Base-by-base conservation (phyloP, 2,329 filamentous ascomycete species). In the Monosporascus sp. region DNA sequence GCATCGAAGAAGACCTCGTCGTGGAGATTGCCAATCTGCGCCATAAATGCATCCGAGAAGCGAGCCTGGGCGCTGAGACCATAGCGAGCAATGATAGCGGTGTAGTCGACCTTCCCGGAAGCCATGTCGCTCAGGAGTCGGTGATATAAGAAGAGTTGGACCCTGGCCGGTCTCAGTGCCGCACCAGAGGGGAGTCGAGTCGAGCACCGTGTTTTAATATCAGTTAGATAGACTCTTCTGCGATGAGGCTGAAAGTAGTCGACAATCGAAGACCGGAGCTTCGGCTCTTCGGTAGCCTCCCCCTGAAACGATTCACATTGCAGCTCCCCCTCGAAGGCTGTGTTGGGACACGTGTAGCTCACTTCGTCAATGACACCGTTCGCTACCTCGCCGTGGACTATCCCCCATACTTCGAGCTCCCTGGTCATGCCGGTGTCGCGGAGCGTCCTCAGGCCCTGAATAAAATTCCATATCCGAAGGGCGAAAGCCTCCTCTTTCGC, bases 141-240 rank as follows among this genome's bases (percentile, higher is more conserved):
- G 60, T 93, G 91, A 66, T 97, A 99, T 0, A 97, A 75, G 70
- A 95, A 91, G 0, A 97, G 77, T 67, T 99, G 94, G 55, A 97
- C 86, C 61, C 87, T 84, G 1, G 91, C 89, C 0, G 90, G 89
- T 11, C 88, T 82, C 45, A 90, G 78, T 0, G 85, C 81, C 1
- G 82, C 74, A 22, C 84, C 82, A 1, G 81, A 77, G 1, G 91
- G 89, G 2, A 89, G 66, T 3, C 78, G 79, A n/a, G 72, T 75
- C 4, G 80, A 82, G 1, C 78, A 79, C 19, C 92, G 82, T 0
- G 93, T 97, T 70, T 99, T 99, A 58, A 96, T 84, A 62, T 99
- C 94, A 0, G 85, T 86, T 48, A 99, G 74, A 68, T 95, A 97
- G n/a, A 82, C 66, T 55, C 72, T 73, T 24, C 64, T 68, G 7